These are phyloP conservation scores for Suillus occidentalis DNA, from an alignment of 768 basidiomycete species.

Conservation along the genomic window DNA sequence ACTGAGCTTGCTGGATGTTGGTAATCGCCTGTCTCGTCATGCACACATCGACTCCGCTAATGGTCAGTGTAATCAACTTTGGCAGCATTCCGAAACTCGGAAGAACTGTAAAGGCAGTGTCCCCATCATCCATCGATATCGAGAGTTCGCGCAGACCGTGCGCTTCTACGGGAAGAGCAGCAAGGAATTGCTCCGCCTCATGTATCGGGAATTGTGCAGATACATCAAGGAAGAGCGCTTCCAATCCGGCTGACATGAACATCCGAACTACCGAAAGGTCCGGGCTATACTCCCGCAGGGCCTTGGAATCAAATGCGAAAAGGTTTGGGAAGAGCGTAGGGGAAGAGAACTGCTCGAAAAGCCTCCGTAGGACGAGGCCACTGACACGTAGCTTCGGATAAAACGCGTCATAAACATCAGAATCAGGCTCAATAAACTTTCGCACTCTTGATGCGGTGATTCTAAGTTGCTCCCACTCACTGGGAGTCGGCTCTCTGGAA, in stretches of 20 bases:
- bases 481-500: background rate
- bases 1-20: background rate
- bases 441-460: too few relatives aligned
- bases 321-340: background rate
- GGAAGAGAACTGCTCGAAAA: background rate
- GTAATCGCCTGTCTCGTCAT: background rate
- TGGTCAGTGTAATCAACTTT: background rate
- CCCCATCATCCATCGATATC: background rate
- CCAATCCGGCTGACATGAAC: background rate
- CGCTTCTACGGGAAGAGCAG: background rate
- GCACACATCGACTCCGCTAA: background rate
- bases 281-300: background rate
- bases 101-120: background rate
- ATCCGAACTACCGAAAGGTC: background rate
- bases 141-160: background rate
- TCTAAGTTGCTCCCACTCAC: background rate
- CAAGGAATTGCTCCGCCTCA: background rate
- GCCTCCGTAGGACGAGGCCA: background rate
- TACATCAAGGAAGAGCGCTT: background rate
- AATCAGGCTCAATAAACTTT: too few relatives aligned
- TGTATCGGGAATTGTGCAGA: too few relatives aligned
- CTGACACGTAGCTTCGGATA: background rate
- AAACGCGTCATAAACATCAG: too few relatives aligned
- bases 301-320: background rate
- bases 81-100: background rate